Evolutionary conservation across 495 filamentous ascomycete genomes (phyloP), one percentile per base, ranked within the genome.

Genomic region (Pyrenula massariospora): DNA sequence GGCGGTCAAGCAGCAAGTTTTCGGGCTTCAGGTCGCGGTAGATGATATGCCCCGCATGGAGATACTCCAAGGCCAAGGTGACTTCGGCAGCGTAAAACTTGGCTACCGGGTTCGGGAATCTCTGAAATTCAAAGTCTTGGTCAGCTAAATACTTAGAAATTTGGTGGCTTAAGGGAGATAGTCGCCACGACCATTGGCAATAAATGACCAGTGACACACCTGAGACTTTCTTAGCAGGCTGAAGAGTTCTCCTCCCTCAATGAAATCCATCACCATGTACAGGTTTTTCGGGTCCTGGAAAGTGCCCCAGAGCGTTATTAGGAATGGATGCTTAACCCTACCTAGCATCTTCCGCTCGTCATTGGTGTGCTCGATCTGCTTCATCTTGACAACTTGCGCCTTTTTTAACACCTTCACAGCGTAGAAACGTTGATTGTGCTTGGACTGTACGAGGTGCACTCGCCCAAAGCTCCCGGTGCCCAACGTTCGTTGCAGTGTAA

Each of bases 251-350:
- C 93, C 93, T 61, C 93, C 93, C 70, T 98, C 94, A n/a, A 98
- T 89, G 74, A 98, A 98, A 65, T 97, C 93, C 93, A 98, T 97
- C 61, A 98, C 93, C 93, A 98, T 97, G 77, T 98, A 98, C 21
- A 98, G 73, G 66, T 98, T 97, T 68, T 84, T 86, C 20, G 87
- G 79, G 62, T 97, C 94, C 68, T 97, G 91, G 69, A 96, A 98
- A 19, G 93, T 98, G 31, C 94, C 94, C 94, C 94, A 97, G 50
- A 98, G 71, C 1, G 94, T 97, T 64, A 98, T 91, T 52, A 98
- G 76, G 73, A 98, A 98, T 1, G 93, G 91, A 73, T 98, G 91
- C 66, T 95, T 91, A 57, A 96, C 91, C 62, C 91, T 86, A 62
- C 87, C 88, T 57, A 98, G 72, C 94, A 98, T 97, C 54, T 81